Evolutionary conservation across 805 yeast species (phyloP), one percentile per base, ranked within the genome.

Genomic region (Barnettozyma sucrosica): DNA sequence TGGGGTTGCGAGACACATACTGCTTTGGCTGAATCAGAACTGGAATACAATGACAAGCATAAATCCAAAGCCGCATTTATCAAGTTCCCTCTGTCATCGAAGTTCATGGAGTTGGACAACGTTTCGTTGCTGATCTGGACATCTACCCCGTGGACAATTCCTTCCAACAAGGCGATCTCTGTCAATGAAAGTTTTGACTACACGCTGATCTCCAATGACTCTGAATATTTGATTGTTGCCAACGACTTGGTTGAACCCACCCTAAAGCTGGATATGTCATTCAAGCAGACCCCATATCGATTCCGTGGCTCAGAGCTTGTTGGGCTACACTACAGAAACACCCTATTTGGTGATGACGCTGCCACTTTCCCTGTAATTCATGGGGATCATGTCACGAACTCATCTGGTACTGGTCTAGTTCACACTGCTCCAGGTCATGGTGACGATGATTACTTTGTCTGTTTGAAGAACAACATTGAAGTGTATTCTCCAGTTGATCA

Each of bases 391-490:
- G 98, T 95, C 11, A 80, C 88, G 0, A 77, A 77, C 48, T 55
- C 75, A 1, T 80, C 93, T 0, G 99, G 99, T 64, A 88, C 99
- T 0, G 99, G 99, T 2, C 68, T 93, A 13, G 99, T 93, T 1
- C 99, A 93, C 62, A 85, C 89, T 19, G 98, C 99, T 0, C 98
- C 99, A 2, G 98, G 97, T 0, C 99, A 93, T 63, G 99, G 99
- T 58, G 78, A 81, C 57, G 99, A 93, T 55, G 99, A 93, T 69
- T 90, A 87, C 61, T 58, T 83, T 7, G 73, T 84, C 32, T 92
- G 96, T 30, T 64, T 76, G 48, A 65, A 70, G 20, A 66, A 83
- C 51, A 72, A 71, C 0, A 71, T 93, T 20, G 69, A 66, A 9
- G 78, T 87, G 0, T 77, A 70, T 51, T 88, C 97, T 0, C 89